A percentile compares a stretch with the other conserved stretches of the same genome.
phyloP scores from a whole-genome alignment of 148 eudicot genomes.

The Pouteria glomerata region DNA sequence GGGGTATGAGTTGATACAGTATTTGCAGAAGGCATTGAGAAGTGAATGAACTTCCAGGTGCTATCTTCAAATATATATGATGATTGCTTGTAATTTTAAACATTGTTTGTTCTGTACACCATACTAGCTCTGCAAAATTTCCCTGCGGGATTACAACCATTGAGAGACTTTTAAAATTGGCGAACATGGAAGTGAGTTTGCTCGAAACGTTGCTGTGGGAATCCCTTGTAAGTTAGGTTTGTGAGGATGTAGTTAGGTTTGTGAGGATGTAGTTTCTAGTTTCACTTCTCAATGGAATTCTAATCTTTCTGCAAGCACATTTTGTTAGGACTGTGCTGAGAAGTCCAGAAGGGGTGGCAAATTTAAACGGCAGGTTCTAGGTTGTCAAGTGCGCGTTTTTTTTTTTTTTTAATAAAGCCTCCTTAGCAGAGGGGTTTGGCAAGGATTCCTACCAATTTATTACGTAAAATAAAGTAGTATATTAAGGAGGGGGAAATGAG shows the following conservation, averaged over 20 bases:
- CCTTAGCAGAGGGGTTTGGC: too few species aligned
- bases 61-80: conserved; percentile 10
- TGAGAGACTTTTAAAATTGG: conserved; percentile 4
- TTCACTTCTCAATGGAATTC: not conserved
- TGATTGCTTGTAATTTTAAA: not conserved
- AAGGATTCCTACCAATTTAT: too few species aligned
- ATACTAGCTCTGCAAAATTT: conserved; percentile 4
- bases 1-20: conserved; percentile 95
- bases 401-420: too few species aligned
- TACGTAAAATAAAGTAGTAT: too few species aligned
- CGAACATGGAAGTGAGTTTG: conserved; percentile 2
- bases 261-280: too few species aligned
- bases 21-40: conserved; percentile 97
- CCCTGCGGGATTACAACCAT: not conserved
- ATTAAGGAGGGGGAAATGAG: too few species aligned
- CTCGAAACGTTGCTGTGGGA: conserved; percentile 5
- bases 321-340: too few species aligned
- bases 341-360: too few species aligned
- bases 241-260: conserved; percentile 1
- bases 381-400: too few species aligned
- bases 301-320: not conserved
- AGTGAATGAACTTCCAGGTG: conserved; percentile 27
- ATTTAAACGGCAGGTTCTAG: too few species aligned
- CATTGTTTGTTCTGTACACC: not conserved
- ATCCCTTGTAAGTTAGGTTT: conserved; percentile 10